Evolutionary conservation across 116 monocot species (phyloP), one percentile per base, ranked within the genome.

Genomic region (Cymodocea nodosa): DNA sequence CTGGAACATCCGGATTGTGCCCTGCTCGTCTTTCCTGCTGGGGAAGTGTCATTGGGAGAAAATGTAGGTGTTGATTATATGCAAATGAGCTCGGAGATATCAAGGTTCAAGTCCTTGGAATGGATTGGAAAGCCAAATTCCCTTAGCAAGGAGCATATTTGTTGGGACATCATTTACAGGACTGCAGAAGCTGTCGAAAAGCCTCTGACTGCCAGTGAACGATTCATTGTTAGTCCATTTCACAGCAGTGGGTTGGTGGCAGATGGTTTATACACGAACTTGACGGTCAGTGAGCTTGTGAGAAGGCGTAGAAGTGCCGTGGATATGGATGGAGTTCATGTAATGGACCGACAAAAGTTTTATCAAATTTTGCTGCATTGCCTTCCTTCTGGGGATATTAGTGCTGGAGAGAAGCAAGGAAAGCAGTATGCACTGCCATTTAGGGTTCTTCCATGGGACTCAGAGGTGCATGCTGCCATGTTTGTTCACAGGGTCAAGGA

Each of bases 341-440:
- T 74, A 23, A 84, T 99, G 89, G 68, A 73, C 24, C 82, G 71
- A 67, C 74, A 89, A 8, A 87, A 83, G 2, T 99, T 99, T 73
- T 99, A 92, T 67, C 99, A 99, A 77, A 89, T 99, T 55, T 37
- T 99, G 57, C 48, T 92, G 51, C 99, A 75, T 52, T 99, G 99
- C 66, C 86, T 99, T 62, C 99, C 99, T 10, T 89, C 99, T 5
- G 95, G 95, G 14, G 73, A 82, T 15, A 23, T 87, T 64, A 74
- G 49, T 2, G 16, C 35, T 0, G 84, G 78, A 20, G 80, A 85
- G 75, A 82, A 73, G 76, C 92, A 99, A 68, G 92, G 92, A 53
- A 77, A 56, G 75, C 89, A 80, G 20, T 63, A 71, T 0, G 68
- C 86, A 1, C n/a, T 99, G 71, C 99, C 99, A 0, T 92, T 92